phyloP scores from a whole-genome alignment of 2,329 filamentous ascomycete species.

The Aspergillus calidoustus region DNA sequence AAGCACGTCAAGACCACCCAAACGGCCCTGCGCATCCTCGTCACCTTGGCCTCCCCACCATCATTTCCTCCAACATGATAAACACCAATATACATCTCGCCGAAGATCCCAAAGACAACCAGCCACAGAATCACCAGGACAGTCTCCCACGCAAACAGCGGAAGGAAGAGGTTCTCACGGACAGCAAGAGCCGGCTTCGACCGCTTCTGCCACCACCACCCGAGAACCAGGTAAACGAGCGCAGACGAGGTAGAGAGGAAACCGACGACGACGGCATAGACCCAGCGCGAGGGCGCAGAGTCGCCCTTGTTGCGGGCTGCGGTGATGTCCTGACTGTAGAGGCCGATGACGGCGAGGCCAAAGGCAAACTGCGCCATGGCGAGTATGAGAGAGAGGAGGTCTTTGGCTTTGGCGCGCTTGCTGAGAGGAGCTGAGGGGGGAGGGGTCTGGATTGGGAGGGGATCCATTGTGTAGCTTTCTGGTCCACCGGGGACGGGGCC shows the following conservation, averaged over 20 bases:
- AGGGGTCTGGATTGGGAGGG: conserved; percentile 19
- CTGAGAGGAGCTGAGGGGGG: conserved; percentile 8
- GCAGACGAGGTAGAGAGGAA: conserved; percentile 68
- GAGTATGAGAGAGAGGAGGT: conserved; percentile 49
- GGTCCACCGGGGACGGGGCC: background rate
- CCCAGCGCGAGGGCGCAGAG: conserved; percentile 71
- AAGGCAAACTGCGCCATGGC: conserved; percentile 78
- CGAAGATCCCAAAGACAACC: conserved; percentile 82
- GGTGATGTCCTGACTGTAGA: conserved; percentile 73
- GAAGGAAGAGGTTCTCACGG: conserved; percentile 30
- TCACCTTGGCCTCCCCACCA: conserved; percentile 46
- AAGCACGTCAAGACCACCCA: conserved; percentile 80
- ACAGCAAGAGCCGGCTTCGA: conserved; percentile 37
- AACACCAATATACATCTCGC: conserved; percentile 72
- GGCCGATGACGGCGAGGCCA: conserved; percentile 74
- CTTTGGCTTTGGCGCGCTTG: conserved; percentile 23
- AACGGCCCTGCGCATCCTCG: conserved; percentile 83
- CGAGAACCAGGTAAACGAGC: conserved; percentile 67
- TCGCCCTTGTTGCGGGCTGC: conserved; percentile 49
- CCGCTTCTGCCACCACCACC: conserved; percentile 42
- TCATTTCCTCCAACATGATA: conserved; percentile 15
- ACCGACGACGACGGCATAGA: conserved; percentile 75
- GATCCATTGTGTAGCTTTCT: conserved; percentile 16
- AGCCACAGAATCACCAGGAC: conserved; percentile 80
- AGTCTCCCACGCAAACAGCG: conserved; percentile 69